A percentile compares a stretch with the other conserved stretches of the same genome.
phyloP scores from a whole-genome alignment of 768 basidiomycete species.

The Amyloporia xantha region DNA sequence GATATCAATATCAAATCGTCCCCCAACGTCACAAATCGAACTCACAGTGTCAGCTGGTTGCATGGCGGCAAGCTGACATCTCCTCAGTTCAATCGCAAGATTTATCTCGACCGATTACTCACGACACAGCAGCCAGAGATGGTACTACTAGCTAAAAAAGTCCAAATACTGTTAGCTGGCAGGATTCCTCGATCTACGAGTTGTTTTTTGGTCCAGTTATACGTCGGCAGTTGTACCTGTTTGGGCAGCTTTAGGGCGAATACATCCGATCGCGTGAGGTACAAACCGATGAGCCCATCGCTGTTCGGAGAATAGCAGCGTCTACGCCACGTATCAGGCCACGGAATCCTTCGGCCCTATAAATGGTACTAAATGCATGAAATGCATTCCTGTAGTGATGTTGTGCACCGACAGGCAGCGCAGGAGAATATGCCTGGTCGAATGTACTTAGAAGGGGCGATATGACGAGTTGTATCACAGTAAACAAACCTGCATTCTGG shows the following conservation, averaged over 20 bases:
- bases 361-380: constrained; percentile 77
- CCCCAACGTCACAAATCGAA: constrained; percentile 11
- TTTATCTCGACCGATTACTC: too few relatives aligned
- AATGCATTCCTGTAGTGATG: constrained; percentile 84
- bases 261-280: neutral
- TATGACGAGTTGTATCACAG: neutral
- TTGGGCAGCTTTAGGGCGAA: constrained; percentile 3
- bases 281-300: constrained; percentile 84
- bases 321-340: constrained; percentile 90
- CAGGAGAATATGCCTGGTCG: constrained; percentile 83
- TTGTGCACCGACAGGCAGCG: constrained; percentile 90
- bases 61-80: constrained; percentile 74
- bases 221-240: constrained; percentile 90
- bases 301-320: constrained; percentile 87
- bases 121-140: constrained; percentile 92
- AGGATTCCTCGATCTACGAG: constrained; percentile 63
- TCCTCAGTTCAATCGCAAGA: constrained; percentile 9
- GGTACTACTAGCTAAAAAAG: constrained; percentile 81
- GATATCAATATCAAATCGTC: neutral
- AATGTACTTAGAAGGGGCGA: neutral
- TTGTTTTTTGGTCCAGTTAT: constrained; percentile 86
- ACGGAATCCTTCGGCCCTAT: constrained; percentile 64
- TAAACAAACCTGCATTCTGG: constrained; percentile 80
- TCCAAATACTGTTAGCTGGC: constrained; percentile 73
- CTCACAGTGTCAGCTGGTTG: constrained; percentile 87